Evolutionary conservation across 2,329 filamentous ascomycete species (phyloP).

Genomic region (Pyrenochaeta sp.): DNA sequence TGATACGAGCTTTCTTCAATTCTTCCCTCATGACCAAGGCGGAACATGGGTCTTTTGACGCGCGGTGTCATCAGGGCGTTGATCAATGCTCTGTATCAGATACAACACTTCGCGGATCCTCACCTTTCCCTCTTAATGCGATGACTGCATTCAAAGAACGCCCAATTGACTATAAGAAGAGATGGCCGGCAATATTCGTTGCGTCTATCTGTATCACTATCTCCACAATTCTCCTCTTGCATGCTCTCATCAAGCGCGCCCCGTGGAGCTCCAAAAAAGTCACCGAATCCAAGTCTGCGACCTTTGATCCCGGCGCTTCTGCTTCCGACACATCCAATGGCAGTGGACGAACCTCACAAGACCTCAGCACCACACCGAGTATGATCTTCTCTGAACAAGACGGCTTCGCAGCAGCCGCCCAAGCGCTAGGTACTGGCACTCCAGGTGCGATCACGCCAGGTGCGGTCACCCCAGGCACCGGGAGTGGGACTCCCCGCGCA

Average conservation of each 20-base stretch:
- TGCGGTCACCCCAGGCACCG: constrained; percentile 1
- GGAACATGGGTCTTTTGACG: constrained; percentile 31
- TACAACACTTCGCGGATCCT: constrained; percentile 29
- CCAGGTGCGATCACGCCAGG: constrained; percentile 10
- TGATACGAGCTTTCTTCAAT: constrained; percentile 55
- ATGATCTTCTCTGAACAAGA: constrained; percentile 5
- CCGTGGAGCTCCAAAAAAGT: constrained; percentile 12
- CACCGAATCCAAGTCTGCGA: not conserved
- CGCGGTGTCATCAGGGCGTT: constrained; percentile 27
- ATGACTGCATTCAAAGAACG: constrained; percentile 27
- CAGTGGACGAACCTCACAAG: constrained; percentile 4
- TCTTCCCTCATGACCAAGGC: constrained; percentile 48
- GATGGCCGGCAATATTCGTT: constrained; percentile 22
- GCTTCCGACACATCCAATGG: not conserved
- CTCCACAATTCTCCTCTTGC: constrained; percentile 19
- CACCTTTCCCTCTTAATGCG: constrained; percentile 17
- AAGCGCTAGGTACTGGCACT: constrained; percentile 7
- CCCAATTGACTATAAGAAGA: constrained; percentile 12
- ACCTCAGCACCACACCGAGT: not conserved
- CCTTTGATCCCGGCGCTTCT: not conserved
- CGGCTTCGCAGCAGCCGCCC: constrained; percentile 8
- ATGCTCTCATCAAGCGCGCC: constrained; percentile 19
- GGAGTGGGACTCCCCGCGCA: not conserved
- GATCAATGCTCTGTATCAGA: constrained; percentile 39
- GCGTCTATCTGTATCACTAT: constrained; percentile 19